Conservation (phyloP, 192 early-diverging fungal genomes). For the Globomyces pollinis-pini region DNA sequence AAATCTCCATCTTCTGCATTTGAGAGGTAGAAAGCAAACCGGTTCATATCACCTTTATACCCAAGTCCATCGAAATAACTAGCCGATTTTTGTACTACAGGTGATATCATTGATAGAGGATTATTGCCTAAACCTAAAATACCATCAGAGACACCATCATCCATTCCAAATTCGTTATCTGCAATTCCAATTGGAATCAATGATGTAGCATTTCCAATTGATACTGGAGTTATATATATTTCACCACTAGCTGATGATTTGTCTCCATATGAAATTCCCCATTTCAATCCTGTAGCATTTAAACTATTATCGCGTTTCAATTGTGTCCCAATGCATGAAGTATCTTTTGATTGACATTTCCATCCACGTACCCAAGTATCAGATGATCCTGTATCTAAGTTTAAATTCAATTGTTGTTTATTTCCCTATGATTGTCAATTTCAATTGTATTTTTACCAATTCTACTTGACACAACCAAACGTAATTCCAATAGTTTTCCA, state of each 20-base stretch:
- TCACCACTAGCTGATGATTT: too few relatives aligned
- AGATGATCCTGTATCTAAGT: constrained; percentile 8
- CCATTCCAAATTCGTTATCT: too few relatives aligned
- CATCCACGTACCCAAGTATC: constrained; percentile 8
- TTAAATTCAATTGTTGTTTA: background rate
- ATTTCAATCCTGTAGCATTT: too few relatives aligned
- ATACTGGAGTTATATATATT: constrained; percentile 5
- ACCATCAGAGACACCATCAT: background rate
- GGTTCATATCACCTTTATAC: background rate
- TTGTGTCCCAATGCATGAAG: background rate
- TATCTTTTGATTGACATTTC: constrained; percentile 6
- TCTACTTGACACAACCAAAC: too few relatives aligned
- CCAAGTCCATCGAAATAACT: constrained; percentile 10
- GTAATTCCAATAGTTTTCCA: too few relatives aligned
- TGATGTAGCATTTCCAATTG: constrained; percentile 3
- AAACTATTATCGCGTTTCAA: too few relatives aligned
- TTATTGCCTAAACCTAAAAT: background rate
- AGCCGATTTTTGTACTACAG: background rate
- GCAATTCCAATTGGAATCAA: too few relatives aligned
- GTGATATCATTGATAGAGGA: background rate
- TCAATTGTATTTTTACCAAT: too few relatives aligned
- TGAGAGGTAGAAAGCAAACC: constrained; percentile 8
- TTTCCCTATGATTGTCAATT: too few relatives aligned
- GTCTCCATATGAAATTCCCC: too few relatives aligned
- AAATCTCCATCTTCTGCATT: constrained; percentile 4